Conservation (phyloP, 352 stramenopile species). For the Aphanomyces invadans region DNA sequence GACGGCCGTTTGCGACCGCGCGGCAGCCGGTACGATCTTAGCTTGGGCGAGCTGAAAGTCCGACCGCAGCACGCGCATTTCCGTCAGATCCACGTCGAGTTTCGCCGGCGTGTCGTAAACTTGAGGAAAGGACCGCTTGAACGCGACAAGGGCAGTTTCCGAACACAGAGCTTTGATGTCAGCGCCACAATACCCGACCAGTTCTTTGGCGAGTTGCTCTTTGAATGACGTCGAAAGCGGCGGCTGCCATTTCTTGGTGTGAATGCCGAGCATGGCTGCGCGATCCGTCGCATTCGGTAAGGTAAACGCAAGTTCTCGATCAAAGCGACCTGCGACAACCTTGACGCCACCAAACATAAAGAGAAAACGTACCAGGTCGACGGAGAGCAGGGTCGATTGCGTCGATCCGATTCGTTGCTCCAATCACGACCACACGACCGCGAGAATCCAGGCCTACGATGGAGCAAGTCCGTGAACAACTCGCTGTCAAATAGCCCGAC, state of each 20-base stretch:
- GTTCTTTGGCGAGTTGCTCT: slow-evolving; percentile 72
- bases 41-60: slow-evolving; percentile 64
- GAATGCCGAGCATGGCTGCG: slow-evolving; percentile 82
- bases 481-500: too few species aligned
- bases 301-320: slow-evolving; percentile 87
- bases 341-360: too few species aligned
- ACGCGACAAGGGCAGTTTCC: slow-evolving; percentile 82
- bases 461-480: too few species aligned
- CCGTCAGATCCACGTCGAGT: slow-evolving; percentile 59
- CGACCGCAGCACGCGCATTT: slow-evolving; percentile 58
- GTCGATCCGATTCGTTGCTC: slow-evolving; percentile 95
- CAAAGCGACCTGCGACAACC: slow-evolving; percentile 58
- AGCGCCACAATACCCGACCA: slow-evolving; percentile 85
- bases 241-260: slow-evolving; percentile 84
- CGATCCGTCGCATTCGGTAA: slow-evolving; percentile 77
- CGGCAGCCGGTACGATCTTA: slow-evolving; percentile 78
- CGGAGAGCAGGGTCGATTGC: slow-evolving; percentile 93
- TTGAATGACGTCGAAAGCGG: slow-evolving; percentile 47
- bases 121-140: slow-evolving; percentile 80
- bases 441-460: slow-evolving; percentile 57
- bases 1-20: slow-evolving; percentile 60
- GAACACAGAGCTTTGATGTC: slow-evolving; percentile 89
- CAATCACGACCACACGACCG: slow-evolving; percentile 95
- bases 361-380: slow-evolving; percentile 53
- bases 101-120: slow-evolving; percentile 79